phyloP scores from a whole-genome alignment of 257 asterid genomes.

The Solanum etuberosum region DNA sequence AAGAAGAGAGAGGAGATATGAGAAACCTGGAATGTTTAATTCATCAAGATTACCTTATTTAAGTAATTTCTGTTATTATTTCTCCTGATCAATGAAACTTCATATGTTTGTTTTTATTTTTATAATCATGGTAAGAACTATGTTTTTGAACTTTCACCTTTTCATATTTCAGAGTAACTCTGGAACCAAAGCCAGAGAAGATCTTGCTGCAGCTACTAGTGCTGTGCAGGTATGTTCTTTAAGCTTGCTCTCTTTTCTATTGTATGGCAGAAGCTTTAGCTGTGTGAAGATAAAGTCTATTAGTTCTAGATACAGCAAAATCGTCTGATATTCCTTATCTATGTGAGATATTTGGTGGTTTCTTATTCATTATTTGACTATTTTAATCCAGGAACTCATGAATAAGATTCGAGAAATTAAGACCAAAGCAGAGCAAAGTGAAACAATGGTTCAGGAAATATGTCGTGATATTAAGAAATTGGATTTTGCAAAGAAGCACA shows the following conservation, averaged over 20 bases:
- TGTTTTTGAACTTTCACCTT: background rate
- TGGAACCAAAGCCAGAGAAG: slow-evolving; percentile 95
- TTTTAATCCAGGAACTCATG: slow-evolving; percentile 76
- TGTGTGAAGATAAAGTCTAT: background rate
- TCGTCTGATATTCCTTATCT: background rate
- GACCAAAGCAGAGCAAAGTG: slow-evolving; percentile 98
- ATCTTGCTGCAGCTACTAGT: slow-evolving; percentile 92
- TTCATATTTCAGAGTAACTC: slow-evolving; percentile 66
- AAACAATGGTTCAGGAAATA: slow-evolving; percentile 99
- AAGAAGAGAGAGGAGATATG: background rate
- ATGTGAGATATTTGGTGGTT: background rate
- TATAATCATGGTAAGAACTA: background rate
- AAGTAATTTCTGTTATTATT: background rate
- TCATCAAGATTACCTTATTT: background rate
- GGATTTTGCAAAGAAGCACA: slow-evolving; percentile 97
- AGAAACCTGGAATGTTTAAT: background rate
- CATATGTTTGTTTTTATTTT: background rate
- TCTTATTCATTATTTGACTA: background rate
- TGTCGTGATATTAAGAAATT: slow-evolving; percentile 98
- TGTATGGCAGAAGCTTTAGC: background rate
- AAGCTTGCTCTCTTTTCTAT: slow-evolving; percentile 3
- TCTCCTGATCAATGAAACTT: background rate
- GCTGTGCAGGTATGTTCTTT: slow-evolving; percentile 73
- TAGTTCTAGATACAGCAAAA: background rate
- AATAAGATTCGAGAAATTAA: slow-evolving; percentile 90